A percentile compares a stretch with the other conserved stretches of the same genome.
Evolutionary conservation across 768 basidiomycete genomes (phyloP).

Genomic region (Steccherinum ochraceum): DNA sequence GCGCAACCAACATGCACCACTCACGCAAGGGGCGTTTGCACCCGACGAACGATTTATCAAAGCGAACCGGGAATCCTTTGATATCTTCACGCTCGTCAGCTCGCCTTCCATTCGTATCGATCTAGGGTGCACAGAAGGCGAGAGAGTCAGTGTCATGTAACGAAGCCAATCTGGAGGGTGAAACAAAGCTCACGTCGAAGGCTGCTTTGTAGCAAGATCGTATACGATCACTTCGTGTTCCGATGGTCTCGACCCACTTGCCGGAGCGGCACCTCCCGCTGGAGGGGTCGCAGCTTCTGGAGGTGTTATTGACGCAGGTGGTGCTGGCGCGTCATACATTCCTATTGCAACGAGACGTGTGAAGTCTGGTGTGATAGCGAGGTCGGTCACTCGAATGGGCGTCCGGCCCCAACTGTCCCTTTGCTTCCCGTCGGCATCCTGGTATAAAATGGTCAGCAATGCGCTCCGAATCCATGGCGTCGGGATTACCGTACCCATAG

Average conservation of each 20-base stretch:
- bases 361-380: conserved; percentile 82
- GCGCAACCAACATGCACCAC: conserved; percentile 4
- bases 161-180: too few relatives aligned
- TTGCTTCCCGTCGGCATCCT: conserved; percentile 74
- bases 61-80: conserved; percentile 79
- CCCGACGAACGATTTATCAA: conserved; percentile 85
- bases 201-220: conserved; percentile 61
- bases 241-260: conserved; percentile 30
- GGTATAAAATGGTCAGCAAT: conserved; percentile 5
- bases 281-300: conserved; percentile 16
- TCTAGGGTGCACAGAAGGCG: conserved; percentile 28
- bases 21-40: conserved; percentile 41
- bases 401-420: conserved; percentile 59
- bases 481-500: conserved; percentile 55
- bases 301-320: conserved; percentile 15
- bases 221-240: conserved; percentile 73
- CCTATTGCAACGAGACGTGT: conserved; percentile 82
- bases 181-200: conserved; percentile 52
- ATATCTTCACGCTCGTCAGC: conserved; percentile 82
- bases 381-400: conserved; percentile 78
- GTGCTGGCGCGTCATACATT: conserved; percentile 37
- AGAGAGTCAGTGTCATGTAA: conserved; percentile 1
- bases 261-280: conserved; percentile 17
- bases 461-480: conserved; percentile 14
- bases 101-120: conserved; percentile 69